Percentiles rank a stretch among this genome's conserved stretches.
Evolutionary conservation across 2,329 filamentous ascomycete genomes (phyloP).

Genomic region (Aspergillus sp.): DNA sequence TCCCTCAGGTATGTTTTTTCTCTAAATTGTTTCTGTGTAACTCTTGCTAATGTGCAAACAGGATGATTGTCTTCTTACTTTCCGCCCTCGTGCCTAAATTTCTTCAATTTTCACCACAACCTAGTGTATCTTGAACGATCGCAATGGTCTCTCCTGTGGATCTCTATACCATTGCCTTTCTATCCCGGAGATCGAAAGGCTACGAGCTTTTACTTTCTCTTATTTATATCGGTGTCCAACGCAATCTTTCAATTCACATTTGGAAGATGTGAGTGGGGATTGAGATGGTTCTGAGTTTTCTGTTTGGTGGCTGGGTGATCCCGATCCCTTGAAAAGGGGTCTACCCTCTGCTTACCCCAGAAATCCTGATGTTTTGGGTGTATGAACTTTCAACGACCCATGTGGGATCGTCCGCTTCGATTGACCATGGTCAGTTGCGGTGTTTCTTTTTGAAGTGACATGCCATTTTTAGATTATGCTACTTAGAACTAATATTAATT

Average conservation of each 20-base stretch:
- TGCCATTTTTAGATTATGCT: conserved; percentile 14
- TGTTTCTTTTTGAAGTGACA: conserved; percentile 8
- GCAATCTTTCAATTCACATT: not conserved
- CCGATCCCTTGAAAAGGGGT: too few species aligned
- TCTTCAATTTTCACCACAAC: not conserved
- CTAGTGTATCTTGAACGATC: too few species aligned
- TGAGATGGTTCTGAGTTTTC: not conserved
- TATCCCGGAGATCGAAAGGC: conserved; percentile 22
- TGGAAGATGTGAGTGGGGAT: not conserved
- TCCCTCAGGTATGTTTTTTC: conserved; percentile 67
- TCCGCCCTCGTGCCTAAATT: conserved; percentile 46
- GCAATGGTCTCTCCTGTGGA: too few species aligned
- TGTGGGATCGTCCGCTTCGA: conserved; percentile 8
- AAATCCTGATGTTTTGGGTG: conserved; percentile 4
- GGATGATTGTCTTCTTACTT: conserved; percentile 80
- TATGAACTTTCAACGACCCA: conserved; percentile 16
- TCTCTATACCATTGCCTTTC: conserved; percentile 1
- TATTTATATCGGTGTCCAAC: not conserved
- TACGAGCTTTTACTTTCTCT: conserved; percentile 1
- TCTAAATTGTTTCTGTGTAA: conserved; percentile 5
- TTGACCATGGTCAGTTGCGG: conserved; percentile 2
- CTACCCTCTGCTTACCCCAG: not conserved
- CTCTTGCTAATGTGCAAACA: conserved; percentile 35
- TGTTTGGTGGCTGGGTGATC: too few species aligned
- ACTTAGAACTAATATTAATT: conserved; percentile 21